phyloP scores from a whole-genome alignment of 192 early-diverging fungal species.

The Coemansia sp. region DNA sequence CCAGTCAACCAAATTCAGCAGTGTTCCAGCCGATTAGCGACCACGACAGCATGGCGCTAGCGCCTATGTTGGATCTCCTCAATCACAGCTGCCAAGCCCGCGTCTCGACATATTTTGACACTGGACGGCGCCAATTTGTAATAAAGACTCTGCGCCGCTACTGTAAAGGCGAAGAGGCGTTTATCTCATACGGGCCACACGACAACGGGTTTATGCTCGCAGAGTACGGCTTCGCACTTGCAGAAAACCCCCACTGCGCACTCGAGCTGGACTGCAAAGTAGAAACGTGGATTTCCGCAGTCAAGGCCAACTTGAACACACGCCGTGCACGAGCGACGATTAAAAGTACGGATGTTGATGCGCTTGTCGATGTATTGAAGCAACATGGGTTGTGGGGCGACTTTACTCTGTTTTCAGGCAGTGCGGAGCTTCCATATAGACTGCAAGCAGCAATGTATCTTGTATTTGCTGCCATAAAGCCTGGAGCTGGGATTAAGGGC shows the following conservation, averaged over 20 bases:
- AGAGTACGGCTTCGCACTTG: constrained; percentile 48
- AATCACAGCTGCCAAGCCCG: constrained; percentile 65
- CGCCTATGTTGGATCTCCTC: constrained; percentile 73
- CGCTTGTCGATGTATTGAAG: constrained; percentile 19
- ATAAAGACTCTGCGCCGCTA: constrained; percentile 61
- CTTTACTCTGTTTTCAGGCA: constrained; percentile 22
- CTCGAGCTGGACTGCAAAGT: constrained; percentile 32
- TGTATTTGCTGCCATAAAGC: constrained; percentile 12
- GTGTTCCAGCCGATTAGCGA: constrained; percentile 2
- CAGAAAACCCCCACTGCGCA: constrained; percentile 31
- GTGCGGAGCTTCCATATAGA: constrained; percentile 32
- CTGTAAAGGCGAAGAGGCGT: constrained; percentile 59
- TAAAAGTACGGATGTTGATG: constrained; percentile 9
- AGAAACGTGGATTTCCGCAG: constrained; percentile 9
- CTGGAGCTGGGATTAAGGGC: background rate
- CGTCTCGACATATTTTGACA: constrained; percentile 39
- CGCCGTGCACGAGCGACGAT: constrained; percentile 1
- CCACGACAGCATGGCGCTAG: constrained; percentile 63
- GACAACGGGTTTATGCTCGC: constrained; percentile 47
- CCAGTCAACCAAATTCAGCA: background rate
- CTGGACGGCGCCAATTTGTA: constrained; percentile 52
- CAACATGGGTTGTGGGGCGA: constrained; percentile 43
- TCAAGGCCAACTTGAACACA: constrained; percentile 4
- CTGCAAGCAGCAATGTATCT: constrained; percentile 35
- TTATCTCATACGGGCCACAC: constrained; percentile 50